A percentile compares a stretch with the other conserved stretches of the same genome.
Conservation (phyloP, 2,329 filamentous ascomycete genomes). For the Aspergillus thermomutatus region DNA sequence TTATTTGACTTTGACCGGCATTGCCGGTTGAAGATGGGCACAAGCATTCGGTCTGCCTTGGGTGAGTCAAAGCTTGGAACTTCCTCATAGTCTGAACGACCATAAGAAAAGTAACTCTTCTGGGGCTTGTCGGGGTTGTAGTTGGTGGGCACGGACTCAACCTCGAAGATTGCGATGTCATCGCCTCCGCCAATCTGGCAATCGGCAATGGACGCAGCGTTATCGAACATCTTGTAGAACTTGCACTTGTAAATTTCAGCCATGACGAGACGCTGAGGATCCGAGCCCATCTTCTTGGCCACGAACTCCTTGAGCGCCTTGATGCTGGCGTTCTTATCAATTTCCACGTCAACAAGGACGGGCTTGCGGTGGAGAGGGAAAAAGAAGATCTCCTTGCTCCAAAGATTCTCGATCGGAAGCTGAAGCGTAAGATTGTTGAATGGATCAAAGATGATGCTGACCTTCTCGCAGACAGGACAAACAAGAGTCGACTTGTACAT, state of each 20-base stretch:
- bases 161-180: constrained; percentile 69
- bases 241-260: constrained; percentile 78
- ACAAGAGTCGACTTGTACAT: constrained; percentile 98
- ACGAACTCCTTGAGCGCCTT: constrained; percentile 48
- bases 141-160: constrained; percentile 77
- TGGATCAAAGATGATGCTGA: constrained; percentile 98
- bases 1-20: constrained; percentile 21
- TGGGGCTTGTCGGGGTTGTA: constrained; percentile 57
- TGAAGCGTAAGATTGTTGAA: constrained; percentile 94
- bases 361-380: constrained; percentile 71
- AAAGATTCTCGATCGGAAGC: constrained; percentile 80
- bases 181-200: constrained; percentile 61
- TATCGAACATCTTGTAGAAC: constrained; percentile 83
- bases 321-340: constrained; percentile 66
- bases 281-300: constrained; percentile 49
- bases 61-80: constrained; percentile 41
- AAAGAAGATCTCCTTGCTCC: constrained; percentile 71
- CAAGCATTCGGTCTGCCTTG: constrained; percentile 44
- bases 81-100: constrained; percentile 36
- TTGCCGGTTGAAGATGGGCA: constrained; percentile 48
- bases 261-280: constrained; percentile 65
- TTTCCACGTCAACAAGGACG: constrained; percentile 70
- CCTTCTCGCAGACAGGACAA: constrained; percentile 85
- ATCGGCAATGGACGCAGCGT: constrained; percentile 66
- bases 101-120: constrained; percentile 34